Base-by-base conservation (phyloP, 2,329 filamentous ascomycete species). In the Cladosporium sp. region DNA sequence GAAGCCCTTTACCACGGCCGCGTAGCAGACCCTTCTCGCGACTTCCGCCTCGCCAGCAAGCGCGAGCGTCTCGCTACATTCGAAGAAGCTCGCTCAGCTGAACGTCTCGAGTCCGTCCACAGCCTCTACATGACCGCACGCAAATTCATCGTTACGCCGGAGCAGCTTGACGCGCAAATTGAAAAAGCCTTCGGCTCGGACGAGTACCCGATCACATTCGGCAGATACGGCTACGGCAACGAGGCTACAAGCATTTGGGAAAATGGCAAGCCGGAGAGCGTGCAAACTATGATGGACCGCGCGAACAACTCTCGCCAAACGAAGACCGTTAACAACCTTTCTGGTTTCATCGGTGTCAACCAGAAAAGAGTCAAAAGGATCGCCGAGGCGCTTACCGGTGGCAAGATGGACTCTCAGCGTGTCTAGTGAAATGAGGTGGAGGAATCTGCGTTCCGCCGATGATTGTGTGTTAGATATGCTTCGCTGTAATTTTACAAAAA, bases 61-160 rank as follows among this genome's bases (percentile, higher is more conserved):
- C 50, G 50, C 18, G 51, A 53, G 19, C 62, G 64, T 41, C 36
- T 58, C 4, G 56, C 58, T 32, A 51, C 54, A 1, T 55, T 54
- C 27, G 54, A 57, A 12, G 52, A 54, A 6, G 38, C 52, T 12
- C 60, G 59, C 39, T 54, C 54, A n/a, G 58, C 56, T 17, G 55
- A 62, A 27, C 59, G 65, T 4, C 52, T 80, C 54, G 82, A 92
- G 58, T 80, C 85, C 13, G 72, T 99, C 24, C 89, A 96, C 70
- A 84, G 88, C 52, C 79, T 99, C 11, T 99, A 99, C 72, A 87
- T 93, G 73, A 87, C 90, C 60, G 90, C 93, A 4, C 81, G 86
- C 20, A 75, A 82, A 34, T 99, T 97, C 72, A 96, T 99, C 65
- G 84, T 89, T 15, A 84, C 80, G 19, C 90, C 95, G 67, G 73